Base-by-base conservation (phyloP, 2,329 filamentous ascomycete species). In the Pseudopyricularia javanii region DNA sequence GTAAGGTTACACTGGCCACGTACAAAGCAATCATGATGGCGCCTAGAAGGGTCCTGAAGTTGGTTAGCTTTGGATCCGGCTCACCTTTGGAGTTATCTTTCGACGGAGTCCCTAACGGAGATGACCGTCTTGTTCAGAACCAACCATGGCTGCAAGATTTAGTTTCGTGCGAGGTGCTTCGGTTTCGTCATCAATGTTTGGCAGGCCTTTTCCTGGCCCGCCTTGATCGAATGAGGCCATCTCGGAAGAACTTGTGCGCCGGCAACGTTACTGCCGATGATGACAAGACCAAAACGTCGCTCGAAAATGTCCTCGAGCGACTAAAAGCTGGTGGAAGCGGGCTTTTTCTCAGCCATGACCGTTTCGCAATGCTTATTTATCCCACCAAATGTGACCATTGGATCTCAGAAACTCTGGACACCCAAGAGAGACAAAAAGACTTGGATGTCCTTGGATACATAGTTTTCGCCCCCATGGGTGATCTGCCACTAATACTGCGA, bases 281-380 rank as follows among this genome's bases (percentile, higher is more conserved):
- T 28, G 8, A 48, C 59, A 2, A 51, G 3, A 51, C 54, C 15
- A 53, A 58, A 1, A 20, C 50, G 4, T 48, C 40, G 8, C 22
- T 74, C 12, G 58, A 58, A 3, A 59, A 51, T 11, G 57, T 70
- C 22, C 62, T 66, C 5, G 59, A 64, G 20, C 63, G 66, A 45
- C 63, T 78, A 3, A 59, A 57, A 24, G 48, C 64, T 3, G 65
- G 64, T 8, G 63, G 65, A 7, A 60, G 69, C 3, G 72, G 68
- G 1, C 56, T 72, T 1, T 59, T 70, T 9, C 66, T 63, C 34
- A 57, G 66, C 20, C 52, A 57, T 15, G 56, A 61, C 4, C 54
- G 62, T 11, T 67, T 63, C 32, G 69, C 64, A 50, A 56, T 76
- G 17, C 50, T 78, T 4, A 43, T 75, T 1, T 70, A 70, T 50